Evolutionary conservation across 169 alveolate species (phyloP).

Genomic region (Plasmodium falciparum): DNA sequence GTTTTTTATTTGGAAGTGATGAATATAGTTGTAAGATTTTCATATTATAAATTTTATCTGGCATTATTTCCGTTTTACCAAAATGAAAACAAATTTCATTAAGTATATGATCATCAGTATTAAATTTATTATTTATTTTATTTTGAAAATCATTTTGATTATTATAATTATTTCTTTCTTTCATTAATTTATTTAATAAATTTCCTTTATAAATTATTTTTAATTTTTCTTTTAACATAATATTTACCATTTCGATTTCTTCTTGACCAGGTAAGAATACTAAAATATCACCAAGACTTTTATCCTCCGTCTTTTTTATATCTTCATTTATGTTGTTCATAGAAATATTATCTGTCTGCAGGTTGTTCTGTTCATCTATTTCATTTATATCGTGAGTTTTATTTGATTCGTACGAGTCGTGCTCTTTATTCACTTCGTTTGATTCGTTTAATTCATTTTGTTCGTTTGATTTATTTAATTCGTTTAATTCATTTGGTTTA

Average conservation of each 20-base stretch:
- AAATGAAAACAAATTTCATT: conserved; percentile 72
- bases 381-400: not conserved
- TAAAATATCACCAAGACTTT: conserved; percentile 91
- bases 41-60: conserved; percentile 68
- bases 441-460: too few relatives aligned
- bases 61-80: conserved; percentile 65
- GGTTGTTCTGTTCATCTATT: not conserved
- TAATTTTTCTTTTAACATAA: conserved; percentile 81
- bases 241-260: conserved; percentile 91
- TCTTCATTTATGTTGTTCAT: not conserved
- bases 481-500: too few relatives aligned
- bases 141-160: conserved; percentile 19
- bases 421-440: not conserved
- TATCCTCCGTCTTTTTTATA: not conserved
- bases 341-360: not conserved
- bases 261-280: conserved; percentile 97
- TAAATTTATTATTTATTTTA: conserved; percentile 10
- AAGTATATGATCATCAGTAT: conserved; percentile 4
- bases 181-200: conserved; percentile 73
- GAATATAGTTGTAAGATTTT: conserved; percentile 83
- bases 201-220: conserved; percentile 79
- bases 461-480: too few relatives aligned
- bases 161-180: conserved; percentile 52
- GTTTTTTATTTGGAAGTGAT: conserved; percentile 89
- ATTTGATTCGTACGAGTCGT: not conserved